Conservation (phyloP, 2,329 filamentous ascomycete genomes). For the Neofusicoccum sp. region DNA sequence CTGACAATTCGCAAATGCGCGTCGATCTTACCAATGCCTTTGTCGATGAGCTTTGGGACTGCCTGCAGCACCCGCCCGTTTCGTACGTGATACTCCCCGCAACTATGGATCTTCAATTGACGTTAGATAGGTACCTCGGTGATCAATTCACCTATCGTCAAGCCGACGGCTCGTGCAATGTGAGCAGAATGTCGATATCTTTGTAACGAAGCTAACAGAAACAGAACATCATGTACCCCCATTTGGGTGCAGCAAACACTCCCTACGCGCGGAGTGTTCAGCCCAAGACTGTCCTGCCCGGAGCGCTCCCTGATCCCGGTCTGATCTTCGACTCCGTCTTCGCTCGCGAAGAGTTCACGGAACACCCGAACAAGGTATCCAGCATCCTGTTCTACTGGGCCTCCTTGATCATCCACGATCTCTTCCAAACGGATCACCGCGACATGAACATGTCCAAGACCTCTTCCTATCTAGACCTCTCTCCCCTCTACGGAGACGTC, state of each 20-base stretch:
- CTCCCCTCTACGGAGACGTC: conserved; percentile 68
- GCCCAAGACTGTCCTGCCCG: conserved; percentile 53
- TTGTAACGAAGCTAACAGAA: conserved; percentile 37
- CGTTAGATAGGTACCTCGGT: conserved; percentile 35
- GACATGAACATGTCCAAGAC: conserved; percentile 64
- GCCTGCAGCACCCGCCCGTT: conserved; percentile 22
- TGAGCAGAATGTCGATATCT: not conserved
- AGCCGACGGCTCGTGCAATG: conserved; percentile 44
- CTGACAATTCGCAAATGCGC: conserved; percentile 19
- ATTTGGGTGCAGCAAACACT: conserved; percentile 49
- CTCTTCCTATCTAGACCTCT: conserved; percentile 71
- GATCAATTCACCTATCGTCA: conserved; percentile 38
- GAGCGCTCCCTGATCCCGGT: conserved; percentile 59
- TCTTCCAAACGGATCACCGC: conserved; percentile 62
- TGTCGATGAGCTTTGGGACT: conserved; percentile 22
- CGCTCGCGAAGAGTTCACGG: conserved; percentile 58
- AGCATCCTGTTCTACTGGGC: conserved; percentile 72
- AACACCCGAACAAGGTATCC: conserved; percentile 67
- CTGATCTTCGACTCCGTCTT: conserved; percentile 64
- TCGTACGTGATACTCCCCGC: conserved; percentile 13
- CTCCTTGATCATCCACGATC: conserved; percentile 58
- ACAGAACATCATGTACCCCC: conserved; percentile 59
- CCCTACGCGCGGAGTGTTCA: conserved; percentile 65
- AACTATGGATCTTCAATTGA: not conserved
- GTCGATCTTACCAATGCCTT: conserved; percentile 23